Base-by-base conservation (phyloP, 768 basidiomycete species). In the Exsudoporus frostii region DNA sequence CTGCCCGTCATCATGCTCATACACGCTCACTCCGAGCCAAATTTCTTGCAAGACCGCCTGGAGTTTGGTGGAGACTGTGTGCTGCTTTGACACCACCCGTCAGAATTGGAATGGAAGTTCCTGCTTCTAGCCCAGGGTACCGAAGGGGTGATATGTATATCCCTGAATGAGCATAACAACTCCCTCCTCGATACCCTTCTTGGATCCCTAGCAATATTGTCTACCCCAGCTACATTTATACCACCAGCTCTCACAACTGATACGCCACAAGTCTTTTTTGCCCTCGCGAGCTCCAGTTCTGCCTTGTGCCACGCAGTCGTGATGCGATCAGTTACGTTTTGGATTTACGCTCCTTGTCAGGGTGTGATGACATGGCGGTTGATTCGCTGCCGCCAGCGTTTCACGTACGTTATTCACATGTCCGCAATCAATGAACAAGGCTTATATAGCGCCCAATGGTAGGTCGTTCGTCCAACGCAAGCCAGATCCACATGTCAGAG, bases 121-220 rank as follows among this genome's bases (percentile, higher is more conserved):
- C 24, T 27, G 44, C 57, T 59, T 59, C 56, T 59, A 43, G 48
- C 45, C 32, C 58, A 55, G 57, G 57, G 51, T 32, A 19, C 24
- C 5, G 20, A 50, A 41, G 45, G 4, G 36, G 48, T 53, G 56
- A 24, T 15, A 14, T 34, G 37, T 9, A 24, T 24, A 25, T 14
- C 46, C 24, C 7, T 6, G 24, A 19, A 41, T 36, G 39, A 27
- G 9, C n/a, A 15, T 24, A 33, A 46, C 7, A 33, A 10, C 30
- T 32, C 10, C 20, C 9, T 15, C 20, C 5, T 24, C 24, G 7
- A 19, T 19, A 9, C n/a, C 20, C 24, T n/a, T 46, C 4, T n/a
- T 33, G 25, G 25, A 8, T 27, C n/a, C 27, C 19, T 17, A 34
- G 11, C 32, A 33, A 36, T 13, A 36, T 11, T 4, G 7, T 13